Conservation (phyloP, 2,329 filamentous ascomycete genomes). For the Parascedosporium putredinis region DNA sequence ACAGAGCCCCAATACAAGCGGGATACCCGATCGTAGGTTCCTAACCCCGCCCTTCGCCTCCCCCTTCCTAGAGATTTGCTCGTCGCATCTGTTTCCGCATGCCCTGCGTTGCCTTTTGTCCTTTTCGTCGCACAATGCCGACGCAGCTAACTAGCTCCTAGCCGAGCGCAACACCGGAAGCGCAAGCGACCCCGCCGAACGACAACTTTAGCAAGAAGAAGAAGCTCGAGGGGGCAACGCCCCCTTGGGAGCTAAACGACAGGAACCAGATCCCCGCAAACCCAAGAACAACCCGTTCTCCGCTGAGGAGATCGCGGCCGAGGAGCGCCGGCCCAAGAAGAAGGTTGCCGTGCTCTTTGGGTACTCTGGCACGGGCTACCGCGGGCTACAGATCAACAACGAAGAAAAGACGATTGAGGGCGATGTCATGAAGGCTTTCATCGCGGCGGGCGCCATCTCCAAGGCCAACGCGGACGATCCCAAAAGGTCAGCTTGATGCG, state of each 20-base stretch:
- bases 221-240: conserved; percentile 10
- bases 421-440: conserved; percentile 85
- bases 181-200: background rate
- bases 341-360: conserved; percentile 95
- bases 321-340: conserved; percentile 81
- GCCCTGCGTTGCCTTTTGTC: background rate
- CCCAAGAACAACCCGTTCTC: conserved; percentile 36
- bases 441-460: conserved; percentile 83
- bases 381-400: conserved; percentile 85
- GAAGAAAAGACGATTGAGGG: conserved; percentile 90
- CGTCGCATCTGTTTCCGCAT: background rate
- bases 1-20: background rate
- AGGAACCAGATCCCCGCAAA: conserved; percentile 11
- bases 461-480: conserved; percentile 96
- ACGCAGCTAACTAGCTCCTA: conserved; percentile 5
- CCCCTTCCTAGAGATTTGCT: background rate
- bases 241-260: conserved; percentile 10
- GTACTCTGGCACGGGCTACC: conserved; percentile 93
- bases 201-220: conserved; percentile 8
- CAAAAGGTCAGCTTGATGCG: conserved; percentile 91
- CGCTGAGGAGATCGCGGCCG: conserved; percentile 77
- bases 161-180: conserved; percentile 3
- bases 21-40: background rate
- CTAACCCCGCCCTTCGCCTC: background rate
- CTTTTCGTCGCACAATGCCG: conserved; percentile 2